Base-by-base conservation (phyloP, 1,284 basidiomycete species). In the Megacollybia platyphylla region DNA sequence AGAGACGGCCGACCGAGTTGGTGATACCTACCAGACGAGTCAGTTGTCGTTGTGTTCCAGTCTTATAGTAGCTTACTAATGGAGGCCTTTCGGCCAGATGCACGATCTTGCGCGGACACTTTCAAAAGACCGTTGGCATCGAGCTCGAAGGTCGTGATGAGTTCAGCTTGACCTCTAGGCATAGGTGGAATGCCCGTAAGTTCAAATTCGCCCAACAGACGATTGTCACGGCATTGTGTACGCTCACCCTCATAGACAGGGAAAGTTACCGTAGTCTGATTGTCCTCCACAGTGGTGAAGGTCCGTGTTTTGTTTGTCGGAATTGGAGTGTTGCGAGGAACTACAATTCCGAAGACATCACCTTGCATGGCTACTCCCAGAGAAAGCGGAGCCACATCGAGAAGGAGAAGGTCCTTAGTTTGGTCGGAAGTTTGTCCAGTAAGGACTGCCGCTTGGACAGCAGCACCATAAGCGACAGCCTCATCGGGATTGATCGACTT, bases 361-460 rank as follows among this genome's bases (percentile, higher is more conserved):
- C 91, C 92, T 63, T 94, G 91, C 90, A 93, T 96, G 63, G 90
- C 93, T 53, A 97, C 91, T 83, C 93, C 93, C 54, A 96, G 84
- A 47, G 91, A 96, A 47, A 97, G 76, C 49, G 93, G 92, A 50
- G 92, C 86, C 54, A 97, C 92, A 67, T 97, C 92, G 58, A 97
- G 87, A 51, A 97, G 78, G 56, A 96, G 78, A 52, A 97, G 78
- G 64, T 96, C 92, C 61, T 87, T 82, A 46, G 92, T 96, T 71
- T 93, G 90, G 57, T 96, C 92, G 44, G 90, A 94, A 44, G 90
- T 94, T 64, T 96, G 88, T 49, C 90, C 89, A 55, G 91, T 94
- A 50, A 97, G 86, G 57, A 97, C 85, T 45, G 92, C 92, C 50
- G 90, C 93, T 69, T 96, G 92, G 58, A 97, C 91, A 57, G 93